Evolutionary conservation across 768 basidiomycete genomes (phyloP), one percentile per base, ranked within the genome.

Genomic region (Lactarius hatsudake): DNA sequence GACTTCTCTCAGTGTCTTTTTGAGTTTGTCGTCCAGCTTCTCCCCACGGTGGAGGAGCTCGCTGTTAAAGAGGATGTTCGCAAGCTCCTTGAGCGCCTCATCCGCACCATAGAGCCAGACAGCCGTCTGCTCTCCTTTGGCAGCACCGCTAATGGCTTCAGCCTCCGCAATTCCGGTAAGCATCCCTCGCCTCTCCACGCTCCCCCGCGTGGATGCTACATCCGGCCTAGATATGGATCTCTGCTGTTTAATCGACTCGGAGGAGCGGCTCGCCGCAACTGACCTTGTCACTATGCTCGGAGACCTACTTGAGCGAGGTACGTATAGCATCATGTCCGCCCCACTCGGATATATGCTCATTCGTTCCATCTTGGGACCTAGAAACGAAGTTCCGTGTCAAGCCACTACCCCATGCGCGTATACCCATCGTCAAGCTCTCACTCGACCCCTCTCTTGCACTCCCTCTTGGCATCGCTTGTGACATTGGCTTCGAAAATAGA

Each of bases 401-500:
- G 77, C 90, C 94, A 13, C 82, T 99, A 28, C 96, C 96, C 12
- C 91, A 95, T 79, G 96, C 96, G 13, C 90, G 96, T 73, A 98
- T 98, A 82, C 96, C 96, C 40, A 99, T 99, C 75, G 94, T 99
- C 74, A 99, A 99, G 81, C 83, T 99, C 62, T 94, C 92, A 28
- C 85, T 98, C 30, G 89, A 93, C 75, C 92, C 93, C 20, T 91
- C 92, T 3, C 88, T 87, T 13, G 87, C 88, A 5, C 80, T 94
- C 17, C 89, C 90, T 10, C 83, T 86, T 60, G 96, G 95, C 64
- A 96, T 99, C 72, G 92, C 96, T 8, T 98, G 96, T 75, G 96
- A 99, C 76, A 99, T 99, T 71, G 96, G 96, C 20, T 98, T 98
- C 73, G 96, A 97, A 81, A 98, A 98, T 78, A 86, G 96, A 73